phyloP scores from a whole-genome alignment of 768 basidiomycete genomes.

The Amanita fuliginea region DNA sequence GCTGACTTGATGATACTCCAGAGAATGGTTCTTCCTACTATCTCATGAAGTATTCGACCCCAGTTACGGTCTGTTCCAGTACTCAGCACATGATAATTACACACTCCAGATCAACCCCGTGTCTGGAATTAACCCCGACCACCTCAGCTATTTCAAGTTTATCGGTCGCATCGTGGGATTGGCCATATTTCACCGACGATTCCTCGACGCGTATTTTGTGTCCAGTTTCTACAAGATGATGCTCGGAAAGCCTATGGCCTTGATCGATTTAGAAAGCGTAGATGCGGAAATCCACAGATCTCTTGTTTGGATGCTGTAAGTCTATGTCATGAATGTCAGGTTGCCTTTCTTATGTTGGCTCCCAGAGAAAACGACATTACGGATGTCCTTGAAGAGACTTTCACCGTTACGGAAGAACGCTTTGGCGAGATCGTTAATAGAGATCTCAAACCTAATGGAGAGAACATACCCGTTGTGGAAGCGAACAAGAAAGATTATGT shows the following conservation, averaged over 20 bases:
- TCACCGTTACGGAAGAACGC: conserved; percentile 59
- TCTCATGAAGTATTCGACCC: conserved; percentile 81
- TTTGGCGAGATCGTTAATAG: conserved; percentile 64
- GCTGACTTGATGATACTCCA: conserved; percentile 16
- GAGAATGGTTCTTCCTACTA: conserved; percentile 82
- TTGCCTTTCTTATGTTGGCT: not conserved
- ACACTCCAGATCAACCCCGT: conserved; percentile 74
- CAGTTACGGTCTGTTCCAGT: conserved; percentile 74
- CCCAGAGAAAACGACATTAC: conserved; percentile 67
- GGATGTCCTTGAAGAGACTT: conserved; percentile 63
- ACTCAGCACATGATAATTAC: conserved; percentile 72
- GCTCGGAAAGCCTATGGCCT: conserved; percentile 42
- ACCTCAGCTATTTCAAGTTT: conserved; percentile 74
- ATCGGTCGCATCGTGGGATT: conserved; percentile 66
- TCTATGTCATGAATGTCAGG: conserved; percentile 8
- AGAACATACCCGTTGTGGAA: conserved; percentile 51
- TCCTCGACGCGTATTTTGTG: conserved; percentile 74
- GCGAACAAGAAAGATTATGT: conserved; percentile 75
- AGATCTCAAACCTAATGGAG: conserved; percentile 56
- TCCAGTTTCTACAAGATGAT: conserved; percentile 77
- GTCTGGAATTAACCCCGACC: conserved; percentile 67
- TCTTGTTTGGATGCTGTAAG: conserved; percentile 67
- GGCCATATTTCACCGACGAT: conserved; percentile 68
- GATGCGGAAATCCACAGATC: conserved; percentile 62
- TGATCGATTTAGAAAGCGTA: conserved; percentile 60